These are phyloP conservation scores for Colletotrichum tropicicola DNA, from an alignment of 2,329 filamentous ascomycete species.

Conservation along the genomic window DNA sequence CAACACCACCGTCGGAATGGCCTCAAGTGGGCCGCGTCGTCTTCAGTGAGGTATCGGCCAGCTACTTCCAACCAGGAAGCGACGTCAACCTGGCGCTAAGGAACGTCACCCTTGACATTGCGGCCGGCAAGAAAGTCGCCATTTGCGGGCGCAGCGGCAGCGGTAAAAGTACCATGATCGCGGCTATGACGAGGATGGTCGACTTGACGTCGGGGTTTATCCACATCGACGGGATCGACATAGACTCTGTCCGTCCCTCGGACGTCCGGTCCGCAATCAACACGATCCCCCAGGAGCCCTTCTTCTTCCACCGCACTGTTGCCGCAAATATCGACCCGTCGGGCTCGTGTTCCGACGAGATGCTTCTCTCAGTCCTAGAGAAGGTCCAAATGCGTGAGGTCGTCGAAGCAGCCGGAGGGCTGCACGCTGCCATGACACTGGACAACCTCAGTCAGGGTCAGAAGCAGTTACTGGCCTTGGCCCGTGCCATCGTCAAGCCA, in stretches of 20 bases:
- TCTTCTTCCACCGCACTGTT: not conserved
- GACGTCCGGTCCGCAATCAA: not conserved
- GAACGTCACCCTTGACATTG: not conserved
- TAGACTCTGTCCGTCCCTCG: not conserved
- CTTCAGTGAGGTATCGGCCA: too few species aligned
- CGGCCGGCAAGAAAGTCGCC: not conserved
- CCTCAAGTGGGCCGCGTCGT: too few species aligned
- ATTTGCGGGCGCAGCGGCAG: conserved; percentile 8
- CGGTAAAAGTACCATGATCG: not conserved
- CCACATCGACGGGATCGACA: not conserved
- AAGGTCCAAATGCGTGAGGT: not conserved
- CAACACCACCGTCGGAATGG: too few species aligned
- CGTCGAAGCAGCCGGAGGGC: not conserved
- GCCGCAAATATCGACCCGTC: not conserved
- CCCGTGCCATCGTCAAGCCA: not conserved
- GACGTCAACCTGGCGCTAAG: not conserved
- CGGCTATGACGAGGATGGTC: not conserved
- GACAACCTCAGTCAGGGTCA: not conserved
- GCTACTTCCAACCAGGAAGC: not conserved
- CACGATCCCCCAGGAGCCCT: not conserved
- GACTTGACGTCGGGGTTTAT: too few species aligned
- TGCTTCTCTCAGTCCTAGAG: not conserved
- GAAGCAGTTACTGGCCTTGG: not conserved
- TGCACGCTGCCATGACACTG: not conserved
- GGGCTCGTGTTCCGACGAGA: not conserved